Evolutionary conservation across 169 alveolate species (phyloP), one percentile per base, ranked within the genome.

Genomic region (Plasmodium gallinaceum): DNA sequence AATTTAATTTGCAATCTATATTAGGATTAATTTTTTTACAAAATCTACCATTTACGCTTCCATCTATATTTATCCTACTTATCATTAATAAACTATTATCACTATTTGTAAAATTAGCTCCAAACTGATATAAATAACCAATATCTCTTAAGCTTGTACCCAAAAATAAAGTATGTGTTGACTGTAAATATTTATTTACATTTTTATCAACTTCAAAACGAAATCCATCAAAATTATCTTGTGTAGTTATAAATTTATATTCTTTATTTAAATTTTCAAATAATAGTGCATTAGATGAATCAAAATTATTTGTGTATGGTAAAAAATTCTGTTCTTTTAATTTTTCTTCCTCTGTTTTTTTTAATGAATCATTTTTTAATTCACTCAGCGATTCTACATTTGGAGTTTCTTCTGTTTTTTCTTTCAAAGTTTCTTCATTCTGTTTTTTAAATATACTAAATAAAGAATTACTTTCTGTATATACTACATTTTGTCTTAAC

Each of bases 181-280:
- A 90, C 88, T 96, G 98, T 43, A 96, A 73, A 80, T 93, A 95
- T 69, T 88, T 88, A 51, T 96, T 95, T 22, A 96, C 90, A 46
- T 91, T 93, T 83, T 97, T 95, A 32, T 95, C 97, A 0, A 97
- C 96, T 87, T 97, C 98, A 54, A 97, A 93, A 54, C 98, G 91
- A 93, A 97, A 95, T 4, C 98, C 98, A 92, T 97, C 98, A 74
- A 94, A 97, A 71, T 93, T 96, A 88, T 97, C 98, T 91, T 95
- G 97, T 10, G 96, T 94, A 20, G 96, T 92, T 42, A 97, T 93
- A 75, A 90, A 94, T 92, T 95, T 94, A 92, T 93, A 93, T 93
- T 97, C 98, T 46, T 96, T 92, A 43, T 96, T 88, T 69, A 97
- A 76, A 68, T 95, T 93, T 92, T 95, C 97, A 78, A 86, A 95